Evolutionary conservation across 768 basidiomycete species (phyloP).

Genomic region (Zangia roseola): DNA sequence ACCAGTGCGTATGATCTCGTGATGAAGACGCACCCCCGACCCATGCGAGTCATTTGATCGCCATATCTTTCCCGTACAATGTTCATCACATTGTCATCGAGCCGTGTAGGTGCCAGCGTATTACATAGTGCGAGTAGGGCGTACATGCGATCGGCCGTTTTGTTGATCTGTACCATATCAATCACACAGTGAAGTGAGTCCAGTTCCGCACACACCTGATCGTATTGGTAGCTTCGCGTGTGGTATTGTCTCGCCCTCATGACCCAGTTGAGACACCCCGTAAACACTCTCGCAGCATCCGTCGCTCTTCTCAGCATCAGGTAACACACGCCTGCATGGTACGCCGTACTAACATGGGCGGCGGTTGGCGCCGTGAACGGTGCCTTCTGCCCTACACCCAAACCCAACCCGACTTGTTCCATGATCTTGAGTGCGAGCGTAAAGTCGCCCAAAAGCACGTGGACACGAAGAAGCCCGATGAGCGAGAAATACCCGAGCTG

Average conservation of each 20-base stretch:
- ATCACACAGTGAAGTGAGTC: neutral
- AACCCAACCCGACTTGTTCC: slow-evolving; percentile 89
- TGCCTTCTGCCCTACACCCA: slow-evolving; percentile 89
- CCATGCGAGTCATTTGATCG: slow-evolving; percentile 88
- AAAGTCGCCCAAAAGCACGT: slow-evolving; percentile 94
- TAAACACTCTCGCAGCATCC: slow-evolving; percentile 93
- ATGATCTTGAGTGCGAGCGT: slow-evolving; percentile 93
- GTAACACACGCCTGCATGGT: slow-evolving; percentile 97
- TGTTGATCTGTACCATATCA: slow-evolving; percentile 68
- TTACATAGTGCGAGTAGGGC: slow-evolving; percentile 93
- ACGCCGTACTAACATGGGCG: slow-evolving; percentile 93
- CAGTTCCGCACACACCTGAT: slow-evolving; percentile 57
- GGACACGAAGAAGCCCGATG: slow-evolving; percentile 92
- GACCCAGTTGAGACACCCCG: slow-evolving; percentile 91
- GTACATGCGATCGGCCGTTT: slow-evolving; percentile 98
- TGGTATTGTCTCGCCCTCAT: slow-evolving; percentile 96
- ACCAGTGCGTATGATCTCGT: neutral
- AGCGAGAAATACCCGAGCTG: slow-evolving; percentile 97
- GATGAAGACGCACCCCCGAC: slow-evolving; percentile 61
- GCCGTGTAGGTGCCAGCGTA: slow-evolving; percentile 84
- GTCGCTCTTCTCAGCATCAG: slow-evolving; percentile 92
- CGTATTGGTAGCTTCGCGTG: slow-evolving; percentile 94
- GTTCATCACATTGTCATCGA: slow-evolving; percentile 94
- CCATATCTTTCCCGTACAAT: slow-evolving; percentile 90
- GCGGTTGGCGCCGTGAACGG: slow-evolving; percentile 94